These are phyloP conservation scores for Helicostylum pulchrum DNA, from an alignment of 192 early-diverging fungal species.

Conservation along the genomic window DNA sequence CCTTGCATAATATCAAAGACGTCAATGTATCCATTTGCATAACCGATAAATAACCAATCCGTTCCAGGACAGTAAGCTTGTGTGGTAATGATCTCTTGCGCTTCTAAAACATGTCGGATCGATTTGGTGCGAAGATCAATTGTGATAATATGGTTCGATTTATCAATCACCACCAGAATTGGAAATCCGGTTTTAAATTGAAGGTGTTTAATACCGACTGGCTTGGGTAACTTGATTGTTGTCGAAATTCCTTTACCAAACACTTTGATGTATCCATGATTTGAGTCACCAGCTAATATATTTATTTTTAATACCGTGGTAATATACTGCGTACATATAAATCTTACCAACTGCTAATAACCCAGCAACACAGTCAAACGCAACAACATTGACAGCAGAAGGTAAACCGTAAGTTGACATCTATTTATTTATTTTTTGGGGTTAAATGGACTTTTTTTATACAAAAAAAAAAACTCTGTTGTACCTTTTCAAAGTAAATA, in stretches of 20 bases:
- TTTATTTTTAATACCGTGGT: neutral
- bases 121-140: slow-evolving; percentile 49
- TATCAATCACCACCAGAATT: slow-evolving; percentile 45
- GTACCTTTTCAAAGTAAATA: slow-evolving; percentile 12
- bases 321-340: neutral
- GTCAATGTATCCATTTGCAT: slow-evolving; percentile 46
- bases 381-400: slow-evolving; percentile 36
- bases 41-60: slow-evolving; percentile 52
- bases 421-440: slow-evolving; percentile 4
- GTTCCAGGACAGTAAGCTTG: slow-evolving; percentile 42
- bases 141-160: slow-evolving; percentile 41
- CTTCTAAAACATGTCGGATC: slow-evolving; percentile 28
- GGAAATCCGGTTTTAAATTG: slow-evolving; percentile 51
- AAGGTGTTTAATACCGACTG: slow-evolving; percentile 42
- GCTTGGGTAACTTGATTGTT: slow-evolving; percentile 29
- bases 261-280: slow-evolving; percentile 37
- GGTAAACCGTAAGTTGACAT: slow-evolving; percentile 42
- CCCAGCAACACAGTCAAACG: slow-evolving; percentile 51
- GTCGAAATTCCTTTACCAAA: slow-evolving; percentile 40
- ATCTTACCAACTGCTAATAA: slow-evolving; percentile 53
- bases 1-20: slow-evolving; percentile 46
- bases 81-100: slow-evolving; percentile 45
- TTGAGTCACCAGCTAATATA: neutral
- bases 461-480: slow-evolving; percentile 1
- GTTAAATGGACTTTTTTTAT: neutral